A percentile compares a stretch with the other conserved stretches of the same genome.
Evolutionary conservation across 1,139 yeast species (phyloP).

Genomic region (Yamadazyma diddensiae): DNA sequence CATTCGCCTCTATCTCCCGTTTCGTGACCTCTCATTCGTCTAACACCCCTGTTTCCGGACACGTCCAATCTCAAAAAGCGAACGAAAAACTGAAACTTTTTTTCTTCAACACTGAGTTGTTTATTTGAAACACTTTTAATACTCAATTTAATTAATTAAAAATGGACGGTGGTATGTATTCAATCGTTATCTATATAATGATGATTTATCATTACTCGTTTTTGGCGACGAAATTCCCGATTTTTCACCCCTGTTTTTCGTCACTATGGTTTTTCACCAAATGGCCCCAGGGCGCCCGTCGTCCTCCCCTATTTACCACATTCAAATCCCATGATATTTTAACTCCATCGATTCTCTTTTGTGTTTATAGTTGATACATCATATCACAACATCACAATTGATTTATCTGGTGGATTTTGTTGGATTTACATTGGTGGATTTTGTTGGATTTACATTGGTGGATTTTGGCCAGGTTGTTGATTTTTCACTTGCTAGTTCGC

Average conservation of each 20-base stretch:
- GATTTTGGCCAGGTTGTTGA: background rate
- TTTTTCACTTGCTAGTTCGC: background rate
- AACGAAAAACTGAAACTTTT: conserved; percentile 6
- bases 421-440: background rate
- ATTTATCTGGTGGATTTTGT: background rate
- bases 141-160: conserved; percentile 14
- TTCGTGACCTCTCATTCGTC: no score
- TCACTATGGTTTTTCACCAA: background rate
- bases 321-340: no score
- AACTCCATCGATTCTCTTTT: background rate
- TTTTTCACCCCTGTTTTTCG: no score
- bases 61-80: conserved; percentile 6
- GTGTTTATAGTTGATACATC: no score
- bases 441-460: background rate
- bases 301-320: conserved; percentile 2
- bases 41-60: conserved; percentile 7
- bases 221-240: no score
- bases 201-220: no score
- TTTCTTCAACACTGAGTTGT: conserved; percentile 7
- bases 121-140: conserved; percentile 5
- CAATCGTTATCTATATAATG: background rate
- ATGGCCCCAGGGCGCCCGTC: background rate
- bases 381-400: no score
- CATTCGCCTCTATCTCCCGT: no score
- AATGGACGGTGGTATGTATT: conserved; percentile 51